Evolutionary conservation across 768 basidiomycete species (phyloP).

Genomic region (Xanthoconium purpureum): DNA sequence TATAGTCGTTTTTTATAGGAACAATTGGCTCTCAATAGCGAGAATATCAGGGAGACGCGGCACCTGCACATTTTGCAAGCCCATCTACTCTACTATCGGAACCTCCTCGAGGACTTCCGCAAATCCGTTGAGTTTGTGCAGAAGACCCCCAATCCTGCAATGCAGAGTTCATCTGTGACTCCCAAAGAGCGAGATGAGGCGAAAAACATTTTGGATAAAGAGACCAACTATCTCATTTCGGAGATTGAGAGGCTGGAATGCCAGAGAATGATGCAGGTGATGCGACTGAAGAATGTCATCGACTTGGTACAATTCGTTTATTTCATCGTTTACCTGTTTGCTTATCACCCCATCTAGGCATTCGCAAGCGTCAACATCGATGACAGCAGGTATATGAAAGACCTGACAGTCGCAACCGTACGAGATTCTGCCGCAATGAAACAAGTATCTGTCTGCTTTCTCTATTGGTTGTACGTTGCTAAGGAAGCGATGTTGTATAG

Average conservation of each 20-base stretch:
- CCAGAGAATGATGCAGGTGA: constrained; percentile 29
- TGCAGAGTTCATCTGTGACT: constrained; percentile 31
- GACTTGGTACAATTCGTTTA: constrained; percentile 24
- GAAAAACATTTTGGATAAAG: constrained; percentile 38
- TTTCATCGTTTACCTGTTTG: neutral
- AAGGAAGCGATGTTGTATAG: constrained; percentile 1
- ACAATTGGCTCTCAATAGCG: constrained; percentile 38
- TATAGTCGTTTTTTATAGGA: constrained; percentile 35
- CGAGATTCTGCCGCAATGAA: constrained; percentile 42
- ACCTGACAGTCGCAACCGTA: constrained; percentile 46
- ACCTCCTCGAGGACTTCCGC: constrained; percentile 51
- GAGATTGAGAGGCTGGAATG: constrained; percentile 50
- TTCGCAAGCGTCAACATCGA: constrained; percentile 58
- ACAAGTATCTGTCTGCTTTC: constrained; percentile 24
- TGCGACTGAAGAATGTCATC: constrained; percentile 34
- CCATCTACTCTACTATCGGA: constrained; percentile 53
- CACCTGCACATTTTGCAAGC: constrained; percentile 57
- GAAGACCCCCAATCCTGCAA: constrained; percentile 47
- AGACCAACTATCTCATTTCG: constrained; percentile 45
- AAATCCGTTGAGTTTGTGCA: constrained; percentile 50
- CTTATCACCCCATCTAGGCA: constrained; percentile 35
- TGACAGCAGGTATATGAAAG: constrained; percentile 51
- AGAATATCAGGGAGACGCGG: constrained; percentile 44
- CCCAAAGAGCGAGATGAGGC: constrained; percentile 19
- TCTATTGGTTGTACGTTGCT: constrained; percentile 18